Base-by-base conservation (phyloP, 129 eudicot species). In the Arctium lappa region DNA sequence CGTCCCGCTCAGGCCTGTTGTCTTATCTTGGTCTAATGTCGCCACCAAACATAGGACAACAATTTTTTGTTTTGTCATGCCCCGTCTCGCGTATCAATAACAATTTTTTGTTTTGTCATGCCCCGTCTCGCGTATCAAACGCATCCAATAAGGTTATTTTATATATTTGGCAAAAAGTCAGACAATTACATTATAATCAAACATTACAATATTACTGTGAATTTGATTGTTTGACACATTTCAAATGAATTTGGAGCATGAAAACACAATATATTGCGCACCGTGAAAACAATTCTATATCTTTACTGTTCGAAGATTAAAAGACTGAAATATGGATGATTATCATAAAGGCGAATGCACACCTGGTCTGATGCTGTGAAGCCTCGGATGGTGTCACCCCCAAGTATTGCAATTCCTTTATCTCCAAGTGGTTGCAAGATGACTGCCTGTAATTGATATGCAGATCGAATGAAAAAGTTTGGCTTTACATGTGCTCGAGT, bases 281-380 rank as follows among this genome's bases (percentile, higher is more conserved):
- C 65, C 36, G 22, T n/a, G 56, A 82, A 69, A 69, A 8, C 18
- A 44, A 32, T 29, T 3, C 15, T 44, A 4, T 37, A 79, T 62
- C 69, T 29, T 69, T 6, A 15, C 2, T n/a, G 44, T 62, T 36
- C 22, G 16, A 11, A 68, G 50, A 79, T 22, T 48, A 27, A 40
- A 31, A 12, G 50, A 31, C 48, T 48, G 15, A 69, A 42, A 70
- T 37, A 80, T 77, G 32, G 78, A 42, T 39, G n/a, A 82, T 11
- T 73, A 53, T 60, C 9, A 86, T 42, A 46, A 34, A 69, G 60
- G 74, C 33, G 16, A 85, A 83, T 65, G 79, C 70, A 50, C 53
- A 91, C 98, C 97, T 96, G 99, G 79, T 96, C 99, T n/a, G 97
- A 94, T 80, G 97, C 78, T 74, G 98, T 86, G 87, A 96, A 96